Evolutionary conservation across 1,139 yeast genomes (phyloP), one percentile per base, ranked within the genome.

Genomic region (Protomyces macrosporus): DNA sequence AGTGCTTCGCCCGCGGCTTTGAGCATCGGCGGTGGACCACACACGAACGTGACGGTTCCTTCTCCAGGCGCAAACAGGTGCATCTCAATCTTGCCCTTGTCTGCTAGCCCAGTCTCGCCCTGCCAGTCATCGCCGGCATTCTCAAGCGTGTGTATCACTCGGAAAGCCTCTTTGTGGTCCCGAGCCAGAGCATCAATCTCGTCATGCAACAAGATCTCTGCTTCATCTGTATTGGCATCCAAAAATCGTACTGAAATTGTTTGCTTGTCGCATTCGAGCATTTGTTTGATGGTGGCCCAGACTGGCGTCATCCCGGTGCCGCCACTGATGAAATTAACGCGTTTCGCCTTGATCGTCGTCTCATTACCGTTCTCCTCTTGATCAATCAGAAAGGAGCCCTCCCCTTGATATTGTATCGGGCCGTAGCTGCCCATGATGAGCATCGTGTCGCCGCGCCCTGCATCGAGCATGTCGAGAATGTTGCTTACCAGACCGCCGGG

Each of bases 251-350:
- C 34, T 42, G 53, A 45, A n/a, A 58, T 33, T 16, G 39, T 16
- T 16, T 23, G 9, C 34, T 39, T 7, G 42, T 58, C 62, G 4
- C 52, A 40, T 50, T 58, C 62, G 56, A 58, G 55, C 33, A 52
- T 52, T 34, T 45, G 40, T 23, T 55, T 55, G 36, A 58, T 58
- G 6, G 56, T 52, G 4, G 62, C 56, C 40, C 45, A 58, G 34
- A 58, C 36, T 3, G 62, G 62, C 14, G 62, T 58, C 62, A 58
- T 58, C 14, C 62, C 62, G 34, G 62, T 58, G 12, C 62, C 62
- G 14, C 62, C 62, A 52, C 52, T 39, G 45, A 58, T 58, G 45
- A 58, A 52, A 34, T 58, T 58, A 35, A 58, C 30, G 37, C 42
- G 51, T n/a, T 50, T 57, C 9, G 55, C 45, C 7, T 37, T 48